Evolutionary conservation across 2,329 filamentous ascomycete species (phyloP), one percentile per base, ranked within the genome.

Genomic region (Anthostomella pinea): DNA sequence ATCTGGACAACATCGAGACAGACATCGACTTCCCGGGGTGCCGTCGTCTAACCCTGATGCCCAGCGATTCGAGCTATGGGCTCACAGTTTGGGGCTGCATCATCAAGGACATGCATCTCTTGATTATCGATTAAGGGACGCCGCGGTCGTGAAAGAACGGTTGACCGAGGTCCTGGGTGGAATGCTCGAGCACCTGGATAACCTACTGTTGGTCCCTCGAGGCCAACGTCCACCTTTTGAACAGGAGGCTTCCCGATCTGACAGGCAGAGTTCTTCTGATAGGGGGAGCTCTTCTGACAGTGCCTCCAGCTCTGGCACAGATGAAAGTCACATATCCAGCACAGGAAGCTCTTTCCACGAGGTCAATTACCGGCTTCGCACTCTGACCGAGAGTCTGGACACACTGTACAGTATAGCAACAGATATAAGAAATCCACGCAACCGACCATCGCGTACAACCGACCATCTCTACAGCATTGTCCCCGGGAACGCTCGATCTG

Each of bases 81-180:
- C 46, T 3, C 33, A 39, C 9, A 46, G 15, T 13, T 26, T 49
- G 5, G 43, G 46, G 3, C 27, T 49, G 6, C 23, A 28, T n/a
- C 41, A 45, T 6, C 15, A 31, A 10, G 46, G 43, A 5, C 46
- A 49, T 19, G 41, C 46, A n/a, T 49, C 46, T 5, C 31, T 49
- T 5, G 46, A 49, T 26, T 49, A 49, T 24, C 36, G 46, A n/a
- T 38, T 46, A 7, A 36, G 46, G 21, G 46, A 49, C 29, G 29
- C 43, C 8, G 25, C 18, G 5, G 8, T 45, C 18, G 30, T 49
- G 3, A 42, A 33, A 23, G 30, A 38, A 11, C 31, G 40, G 9
- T n/a, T 46, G 6, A 25, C 16, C 10, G 27, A 40, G n/a, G n/a
- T 45, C 5, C 15, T 48, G 1, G n/a, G 14, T 18, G 30, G 38